phyloP scores from a whole-genome alignment of 208 protist species.

The Blechomonas ayalai region DNA sequence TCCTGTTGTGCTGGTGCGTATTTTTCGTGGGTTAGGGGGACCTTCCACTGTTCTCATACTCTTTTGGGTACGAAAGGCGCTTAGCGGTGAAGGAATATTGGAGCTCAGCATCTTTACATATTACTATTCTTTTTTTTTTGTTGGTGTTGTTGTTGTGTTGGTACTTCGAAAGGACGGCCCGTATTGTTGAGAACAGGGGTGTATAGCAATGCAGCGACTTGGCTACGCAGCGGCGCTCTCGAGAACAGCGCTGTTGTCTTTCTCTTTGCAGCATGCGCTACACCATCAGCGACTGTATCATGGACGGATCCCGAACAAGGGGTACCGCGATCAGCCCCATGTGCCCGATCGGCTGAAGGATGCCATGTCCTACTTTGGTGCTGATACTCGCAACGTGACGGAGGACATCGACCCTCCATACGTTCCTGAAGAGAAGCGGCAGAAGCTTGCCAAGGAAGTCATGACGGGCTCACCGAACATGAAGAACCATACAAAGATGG shows the following conservation, averaged over 20 bases:
- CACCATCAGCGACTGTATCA: slow-evolving; percentile 2
- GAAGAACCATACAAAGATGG: slow-evolving; percentile 60
- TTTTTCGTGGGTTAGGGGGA: too few relatives aligned
- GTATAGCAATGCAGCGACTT: not conserved
- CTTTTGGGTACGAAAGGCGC: not conserved
- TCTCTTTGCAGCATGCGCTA: slow-evolving; percentile 11
- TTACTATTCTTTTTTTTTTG: not conserved
- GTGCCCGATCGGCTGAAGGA: slow-evolving; percentile 83
- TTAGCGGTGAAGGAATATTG: not conserved
- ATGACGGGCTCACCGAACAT: slow-evolving; percentile 53
- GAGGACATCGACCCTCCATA: slow-evolving; percentile 60
- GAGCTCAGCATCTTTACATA: not conserved
- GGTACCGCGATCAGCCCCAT: slow-evolving; percentile 54
- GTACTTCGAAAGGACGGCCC: too few relatives aligned
- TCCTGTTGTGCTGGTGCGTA: too few relatives aligned
- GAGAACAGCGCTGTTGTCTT: slow-evolving; percentile 2
- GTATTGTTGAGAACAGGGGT: too few relatives aligned
- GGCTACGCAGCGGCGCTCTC: slow-evolving; percentile 15
- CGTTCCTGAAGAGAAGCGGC: slow-evolving; percentile 67
- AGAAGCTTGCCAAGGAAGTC: slow-evolving; percentile 50
- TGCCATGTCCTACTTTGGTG: slow-evolving; percentile 52
- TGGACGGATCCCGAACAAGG: slow-evolving; percentile 57
- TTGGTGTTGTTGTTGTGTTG: slow-evolving; percentile 1
- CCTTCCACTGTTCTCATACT: too few relatives aligned
- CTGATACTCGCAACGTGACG: slow-evolving; percentile 29